phyloP scores from a whole-genome alignment of 2,329 filamentous ascomycete genomes.

The Cladophialophora chaetospira region DNA sequence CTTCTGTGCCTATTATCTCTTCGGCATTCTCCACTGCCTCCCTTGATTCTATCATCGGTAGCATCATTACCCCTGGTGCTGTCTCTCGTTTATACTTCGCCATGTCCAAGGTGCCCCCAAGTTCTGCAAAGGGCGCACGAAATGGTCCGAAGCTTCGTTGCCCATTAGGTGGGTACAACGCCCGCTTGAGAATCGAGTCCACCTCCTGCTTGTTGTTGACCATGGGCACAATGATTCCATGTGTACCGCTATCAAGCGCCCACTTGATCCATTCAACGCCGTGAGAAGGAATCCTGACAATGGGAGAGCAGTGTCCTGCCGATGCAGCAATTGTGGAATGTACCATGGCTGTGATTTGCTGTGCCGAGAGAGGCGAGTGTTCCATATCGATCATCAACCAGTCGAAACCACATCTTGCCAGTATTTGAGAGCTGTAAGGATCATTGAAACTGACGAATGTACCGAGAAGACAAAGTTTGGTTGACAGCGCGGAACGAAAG shows the following conservation, averaged over 20 bases:
- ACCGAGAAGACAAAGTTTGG: not conserved
- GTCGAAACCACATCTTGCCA: slow-evolving; percentile 53
- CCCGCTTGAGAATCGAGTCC: slow-evolving; percentile 50
- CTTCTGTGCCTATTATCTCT: slow-evolving; percentile 8
- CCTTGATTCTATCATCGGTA: slow-evolving; percentile 19
- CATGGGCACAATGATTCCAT: slow-evolving; percentile 59
- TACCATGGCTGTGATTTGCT: slow-evolving; percentile 36
- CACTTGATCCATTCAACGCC: slow-evolving; percentile 64
- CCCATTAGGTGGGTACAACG: slow-evolving; percentile 59
- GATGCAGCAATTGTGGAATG: slow-evolving; percentile 43
- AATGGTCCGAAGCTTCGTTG: slow-evolving; percentile 53
- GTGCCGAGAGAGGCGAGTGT: slow-evolving; percentile 58
- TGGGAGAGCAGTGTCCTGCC: slow-evolving; percentile 42
- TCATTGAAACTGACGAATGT: slow-evolving; percentile 16
- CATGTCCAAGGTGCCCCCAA: not conserved
- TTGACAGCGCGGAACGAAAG: not conserved
- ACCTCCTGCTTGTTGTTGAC: slow-evolving; percentile 56
- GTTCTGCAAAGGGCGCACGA: slow-evolving; percentile 9
- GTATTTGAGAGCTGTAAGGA: slow-evolving; percentile 11
- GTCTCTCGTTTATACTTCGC: slow-evolving; percentile 9
- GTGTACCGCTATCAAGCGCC: slow-evolving; percentile 61
- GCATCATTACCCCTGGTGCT: not conserved
- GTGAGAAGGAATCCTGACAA: slow-evolving; percentile 55
- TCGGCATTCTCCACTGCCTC: slow-evolving; percentile 17
- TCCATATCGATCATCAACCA: slow-evolving; percentile 58